A percentile compares a stretch with the other conserved stretches of the same genome.
Evolutionary conservation across 495 filamentous ascomycete species (phyloP).

Genomic region (Podospora fimiseda): DNA sequence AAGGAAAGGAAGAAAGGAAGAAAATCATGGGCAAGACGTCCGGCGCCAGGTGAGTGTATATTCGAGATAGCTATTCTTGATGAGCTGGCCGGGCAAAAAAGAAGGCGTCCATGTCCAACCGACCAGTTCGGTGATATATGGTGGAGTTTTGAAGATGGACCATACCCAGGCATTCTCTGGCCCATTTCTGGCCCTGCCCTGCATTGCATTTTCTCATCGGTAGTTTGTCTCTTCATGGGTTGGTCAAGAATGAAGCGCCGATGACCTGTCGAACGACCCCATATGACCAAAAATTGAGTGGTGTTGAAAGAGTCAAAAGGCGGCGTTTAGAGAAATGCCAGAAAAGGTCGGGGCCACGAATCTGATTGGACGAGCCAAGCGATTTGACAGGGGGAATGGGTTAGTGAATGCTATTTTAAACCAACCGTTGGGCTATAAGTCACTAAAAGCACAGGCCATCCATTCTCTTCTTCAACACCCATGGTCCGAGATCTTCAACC

Average conservation of each 20-base stretch:
- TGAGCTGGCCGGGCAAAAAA: constrained; percentile 8
- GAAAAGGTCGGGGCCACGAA: neutral
- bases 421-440: constrained; percentile 6
- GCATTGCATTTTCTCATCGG: neutral
- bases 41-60: constrained; percentile 7
- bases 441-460: constrained; percentile 1
- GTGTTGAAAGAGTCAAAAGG: constrained; percentile 3
- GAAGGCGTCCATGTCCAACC: constrained; percentile 2
- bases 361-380: constrained; percentile 20
- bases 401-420: constrained; percentile 20
- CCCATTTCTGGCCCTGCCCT: neutral
- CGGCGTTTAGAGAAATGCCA: constrained; percentile 15
- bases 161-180: neutral
- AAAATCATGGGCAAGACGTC: neutral
- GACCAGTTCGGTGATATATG: constrained; percentile 8
- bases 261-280: neutral
- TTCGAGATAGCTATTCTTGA: neutral
- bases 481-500: constrained; percentile 2
- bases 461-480: neutral
- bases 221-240: neutral
- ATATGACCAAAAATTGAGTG: constrained; percentile 12
- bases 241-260: constrained; percentile 15
- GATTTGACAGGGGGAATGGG: neutral
- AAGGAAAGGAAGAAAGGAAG: too few relatives aligned
- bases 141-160: neutral